Evolutionary conservation across 1,284 basidiomycete species (phyloP).

Genomic region (Heterobasidion occidentale): DNA sequence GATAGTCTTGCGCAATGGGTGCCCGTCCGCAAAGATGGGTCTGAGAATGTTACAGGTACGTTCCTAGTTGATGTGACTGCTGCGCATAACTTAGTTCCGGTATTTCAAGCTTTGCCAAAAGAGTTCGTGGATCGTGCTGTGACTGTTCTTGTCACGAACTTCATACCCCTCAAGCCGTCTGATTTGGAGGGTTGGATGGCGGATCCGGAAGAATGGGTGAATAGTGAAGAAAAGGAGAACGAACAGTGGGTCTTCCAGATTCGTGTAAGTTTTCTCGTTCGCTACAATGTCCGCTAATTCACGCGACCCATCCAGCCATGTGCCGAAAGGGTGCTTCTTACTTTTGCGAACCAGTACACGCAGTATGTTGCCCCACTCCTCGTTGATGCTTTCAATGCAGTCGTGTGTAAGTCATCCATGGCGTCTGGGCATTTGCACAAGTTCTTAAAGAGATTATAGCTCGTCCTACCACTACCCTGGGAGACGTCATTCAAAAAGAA

Average conservation of each 20-base stretch:
- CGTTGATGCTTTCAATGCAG: conserved; percentile 43
- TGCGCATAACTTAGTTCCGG: not conserved
- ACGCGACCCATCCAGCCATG: conserved; percentile 51
- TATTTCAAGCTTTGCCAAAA: conserved; percentile 54
- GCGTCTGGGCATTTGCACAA: not conserved
- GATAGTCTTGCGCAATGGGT: conserved; percentile 74
- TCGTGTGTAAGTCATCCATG: conserved; percentile 36
- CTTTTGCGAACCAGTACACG: conserved; percentile 68
- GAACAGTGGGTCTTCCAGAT: conserved; percentile 87
- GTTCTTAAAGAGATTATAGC: conserved; percentile 26
- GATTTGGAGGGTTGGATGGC: conserved; percentile 77
- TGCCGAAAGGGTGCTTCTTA: conserved; percentile 80
- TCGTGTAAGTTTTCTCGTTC: conserved; percentile 42
- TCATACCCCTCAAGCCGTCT: conserved; percentile 72
- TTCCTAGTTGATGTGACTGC: not conserved
- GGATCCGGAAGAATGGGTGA: conserved; percentile 89
- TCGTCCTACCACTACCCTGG: conserved; percentile 47
- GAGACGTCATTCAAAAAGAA: conserved; percentile 72
- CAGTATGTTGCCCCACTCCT: conserved; percentile 72
- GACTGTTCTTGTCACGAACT: conserved; percentile 68
- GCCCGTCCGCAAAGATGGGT: conserved; percentile 50
- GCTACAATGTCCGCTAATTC: not conserved
- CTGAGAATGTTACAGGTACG: conserved; percentile 52
- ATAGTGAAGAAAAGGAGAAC: conserved; percentile 77
- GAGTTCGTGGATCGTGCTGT: conserved; percentile 78